These are phyloP conservation scores for Amorphotheca resinae DNA, from an alignment of 495 filamentous ascomycete species.

Conservation along the genomic window DNA sequence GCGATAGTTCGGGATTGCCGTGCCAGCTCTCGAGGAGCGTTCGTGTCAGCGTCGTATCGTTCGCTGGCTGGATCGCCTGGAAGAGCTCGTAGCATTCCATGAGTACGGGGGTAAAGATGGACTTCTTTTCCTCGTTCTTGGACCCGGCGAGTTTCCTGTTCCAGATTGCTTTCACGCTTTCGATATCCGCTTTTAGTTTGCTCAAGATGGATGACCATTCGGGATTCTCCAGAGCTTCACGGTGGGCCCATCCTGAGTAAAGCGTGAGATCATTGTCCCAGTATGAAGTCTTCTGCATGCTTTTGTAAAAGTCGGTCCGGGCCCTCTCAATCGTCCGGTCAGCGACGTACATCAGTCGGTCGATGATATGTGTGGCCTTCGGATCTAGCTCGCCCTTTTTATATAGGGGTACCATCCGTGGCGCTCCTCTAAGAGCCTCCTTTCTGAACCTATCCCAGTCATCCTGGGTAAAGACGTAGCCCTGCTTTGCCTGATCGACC, in stretches of 20 bases:
- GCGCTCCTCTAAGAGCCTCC: slow-evolving; percentile 25
- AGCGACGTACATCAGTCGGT: slow-evolving; percentile 57
- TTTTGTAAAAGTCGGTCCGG: slow-evolving; percentile 33
- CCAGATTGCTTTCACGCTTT: slow-evolving; percentile 24
- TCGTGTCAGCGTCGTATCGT: slow-evolving; percentile 13
- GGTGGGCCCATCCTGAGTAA: slow-evolving; percentile 28
- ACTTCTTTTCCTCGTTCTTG: neutral
- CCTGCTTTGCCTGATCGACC: slow-evolving; percentile 73
- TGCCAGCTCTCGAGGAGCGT: slow-evolving; percentile 34
- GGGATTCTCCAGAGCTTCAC: slow-evolving; percentile 20
- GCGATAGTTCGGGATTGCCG: slow-evolving; percentile 28
- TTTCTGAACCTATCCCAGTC: slow-evolving; percentile 29
- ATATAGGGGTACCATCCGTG: slow-evolving; percentile 25
- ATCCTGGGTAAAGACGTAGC: slow-evolving; percentile 48
- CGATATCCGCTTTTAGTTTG: slow-evolving; percentile 25
- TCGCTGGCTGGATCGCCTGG: slow-evolving; percentile 29
- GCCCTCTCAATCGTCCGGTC: slow-evolving; percentile 37
- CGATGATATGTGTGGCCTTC: slow-evolving; percentile 48
- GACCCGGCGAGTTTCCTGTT: slow-evolving; percentile 12
- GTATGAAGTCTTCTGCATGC: slow-evolving; percentile 24
- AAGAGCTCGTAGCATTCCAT: slow-evolving; percentile 31
- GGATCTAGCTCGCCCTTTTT: slow-evolving; percentile 23
- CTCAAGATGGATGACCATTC: slow-evolving; percentile 22
- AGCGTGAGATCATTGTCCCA: slow-evolving; percentile 39
- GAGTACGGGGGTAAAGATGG: slow-evolving; percentile 18